Conservation (phyloP, 805 yeast genomes). For the Candida nanaspora region DNA sequence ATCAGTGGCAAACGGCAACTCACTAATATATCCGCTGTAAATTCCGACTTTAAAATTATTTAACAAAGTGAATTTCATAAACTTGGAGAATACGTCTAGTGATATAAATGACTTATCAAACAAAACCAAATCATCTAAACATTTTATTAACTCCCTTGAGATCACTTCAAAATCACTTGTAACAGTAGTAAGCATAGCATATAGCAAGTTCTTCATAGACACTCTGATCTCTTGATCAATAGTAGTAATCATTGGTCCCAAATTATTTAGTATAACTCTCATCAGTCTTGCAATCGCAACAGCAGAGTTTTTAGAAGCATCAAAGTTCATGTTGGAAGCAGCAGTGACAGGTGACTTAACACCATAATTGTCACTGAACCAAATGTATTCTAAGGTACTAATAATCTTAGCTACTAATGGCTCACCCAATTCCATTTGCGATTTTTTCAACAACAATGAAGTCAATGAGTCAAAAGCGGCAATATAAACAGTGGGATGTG, state of each 20-base stretch:
- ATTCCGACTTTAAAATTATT: constrained; percentile 29
- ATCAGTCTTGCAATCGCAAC: constrained; percentile 36
- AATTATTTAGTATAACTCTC: constrained; percentile 36
- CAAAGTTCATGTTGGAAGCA: constrained; percentile 42
- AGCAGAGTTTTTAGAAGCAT: constrained; percentile 33
- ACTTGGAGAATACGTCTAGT: constrained; percentile 18
- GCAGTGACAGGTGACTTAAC: constrained; percentile 33
- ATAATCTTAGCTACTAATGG: constrained; percentile 37
- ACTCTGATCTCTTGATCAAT: constrained; percentile 23
- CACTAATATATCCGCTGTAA: constrained; percentile 13
- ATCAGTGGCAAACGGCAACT: constrained; percentile 16
- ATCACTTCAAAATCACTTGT: constrained; percentile 26
- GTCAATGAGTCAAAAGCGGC: constrained; percentile 60
- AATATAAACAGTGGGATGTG: constrained; percentile 78
- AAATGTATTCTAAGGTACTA: constrained; percentile 29
- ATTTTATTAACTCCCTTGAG: constrained; percentile 31
- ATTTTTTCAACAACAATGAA: constrained; percentile 47
- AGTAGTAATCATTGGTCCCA: constrained; percentile 50
- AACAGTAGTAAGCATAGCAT: constrained; percentile 29
- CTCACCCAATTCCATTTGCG: constrained; percentile 19
- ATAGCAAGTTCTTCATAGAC: constrained; percentile 29
- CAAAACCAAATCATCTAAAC: constrained; percentile 38
- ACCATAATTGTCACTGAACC: constrained; percentile 44
- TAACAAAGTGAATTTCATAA: constrained; percentile 24
- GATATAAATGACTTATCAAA: constrained; percentile 35